Percentiles rank a stretch among this genome's conserved stretches.
Conservation (phyloP, 1,139 yeast species). For the Lodderomyces oxycetoniae region DNA sequence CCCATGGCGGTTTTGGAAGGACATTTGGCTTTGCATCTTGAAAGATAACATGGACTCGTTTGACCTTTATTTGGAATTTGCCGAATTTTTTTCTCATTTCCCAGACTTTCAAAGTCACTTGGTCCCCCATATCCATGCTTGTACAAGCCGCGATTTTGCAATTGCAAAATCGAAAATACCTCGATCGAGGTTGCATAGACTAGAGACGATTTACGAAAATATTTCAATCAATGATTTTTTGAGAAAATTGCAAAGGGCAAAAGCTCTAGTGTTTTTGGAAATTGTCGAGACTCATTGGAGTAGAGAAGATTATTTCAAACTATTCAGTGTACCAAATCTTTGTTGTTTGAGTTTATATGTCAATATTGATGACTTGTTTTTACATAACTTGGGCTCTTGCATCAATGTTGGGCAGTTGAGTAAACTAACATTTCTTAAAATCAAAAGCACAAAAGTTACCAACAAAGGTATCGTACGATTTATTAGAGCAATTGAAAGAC, state of each 20-base stretch:
- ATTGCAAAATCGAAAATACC: constrained; percentile 5
- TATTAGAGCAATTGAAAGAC: not conserved
- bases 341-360: constrained; percentile 33
- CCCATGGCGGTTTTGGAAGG: constrained; percentile 27
- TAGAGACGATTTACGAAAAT: constrained; percentile 35
- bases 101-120: constrained; percentile 25
- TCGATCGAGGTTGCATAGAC: constrained; percentile 20
- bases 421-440: constrained; percentile 21
- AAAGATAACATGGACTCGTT: constrained; percentile 28
- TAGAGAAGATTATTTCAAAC: constrained; percentile 23
- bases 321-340: constrained; percentile 29
- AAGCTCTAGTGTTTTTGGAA: constrained; percentile 21
- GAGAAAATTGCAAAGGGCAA: constrained; percentile 4
- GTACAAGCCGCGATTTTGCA: constrained; percentile 3
- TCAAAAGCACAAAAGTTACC: constrained; percentile 15
- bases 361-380: constrained; percentile 30
- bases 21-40: constrained; percentile 32
- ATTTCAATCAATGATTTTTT: constrained; percentile 20
- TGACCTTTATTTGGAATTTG: constrained; percentile 26
- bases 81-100: constrained; percentile 17
- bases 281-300: constrained; percentile 12
- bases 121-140: constrained; percentile 1
- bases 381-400: constrained; percentile 23
- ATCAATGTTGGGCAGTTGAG: constrained; percentile 23
- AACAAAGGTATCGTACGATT: constrained; percentile 4